Evolutionary conservation across 805 yeast genomes (phyloP), one percentile per base, ranked within the genome.

Genomic region (Wickerhamiella spandovensis): DNA sequence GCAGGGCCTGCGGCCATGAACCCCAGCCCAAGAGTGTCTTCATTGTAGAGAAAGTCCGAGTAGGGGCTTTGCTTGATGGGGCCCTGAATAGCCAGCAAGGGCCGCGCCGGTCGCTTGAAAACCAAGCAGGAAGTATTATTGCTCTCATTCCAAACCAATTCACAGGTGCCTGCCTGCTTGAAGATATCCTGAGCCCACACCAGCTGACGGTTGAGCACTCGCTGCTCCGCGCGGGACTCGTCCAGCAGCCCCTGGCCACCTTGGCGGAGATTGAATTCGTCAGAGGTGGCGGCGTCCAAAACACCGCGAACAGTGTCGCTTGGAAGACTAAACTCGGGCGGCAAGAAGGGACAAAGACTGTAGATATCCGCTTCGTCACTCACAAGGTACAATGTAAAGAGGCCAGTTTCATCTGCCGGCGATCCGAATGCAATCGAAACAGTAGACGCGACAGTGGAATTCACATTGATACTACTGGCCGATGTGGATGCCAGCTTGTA

Each of bases 261-360:
- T n/a, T 15, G 39, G 9, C 5, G 4, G 39, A 15, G 6, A 23
- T 10, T 12, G 17, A 4, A 67, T 51, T 54, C 46, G 23, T 54
- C 53, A 1, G 49, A 41, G 10, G 68, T 65, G 2, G 69, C 66
- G 47, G 64, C 60, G 53, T 69, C 67, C n/a, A 70, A 56, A 1
- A 66, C 48, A 3, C 55, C 58, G 50, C 64, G 63, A 5, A 69
- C 48, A 56, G 67, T 64, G 1, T 57, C 52, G 35, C 61, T 54
- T 1, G 71, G 48, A n/a, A 72, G 67, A 0, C 70, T 61, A 24
- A 78, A 56, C 23, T 67, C 62, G 1, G 61, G 53, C 0, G 89
- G 86, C 20, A 76, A 57, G 60, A 80, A 81, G n/a, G 92, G 92
- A 54, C 74, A 77, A 2, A 83, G 64, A 1, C 74, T 67, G 57